Percentiles rank a stretch among this genome's conserved stretches.
Evolutionary conservation across 495 filamentous ascomycete genomes (phyloP).

Genomic region (Penicillium chermesinum): DNA sequence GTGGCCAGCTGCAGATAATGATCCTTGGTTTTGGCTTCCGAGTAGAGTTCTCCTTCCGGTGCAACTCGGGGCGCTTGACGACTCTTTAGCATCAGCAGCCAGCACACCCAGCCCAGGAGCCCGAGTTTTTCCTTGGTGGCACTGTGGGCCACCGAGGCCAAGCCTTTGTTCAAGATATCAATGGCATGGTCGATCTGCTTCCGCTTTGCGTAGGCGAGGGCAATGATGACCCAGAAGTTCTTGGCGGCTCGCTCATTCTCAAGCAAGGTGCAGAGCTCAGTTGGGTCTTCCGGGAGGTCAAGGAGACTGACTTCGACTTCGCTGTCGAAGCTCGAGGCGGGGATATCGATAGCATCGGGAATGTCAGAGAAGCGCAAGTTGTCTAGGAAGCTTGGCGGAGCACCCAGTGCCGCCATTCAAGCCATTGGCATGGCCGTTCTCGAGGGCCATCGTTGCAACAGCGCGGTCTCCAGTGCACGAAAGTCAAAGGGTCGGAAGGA

Average conservation of each 20-base stretch:
- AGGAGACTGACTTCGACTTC: slow-evolving; percentile 92
- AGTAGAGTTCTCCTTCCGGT: slow-evolving; percentile 54
- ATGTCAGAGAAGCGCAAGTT: slow-evolving; percentile 78
- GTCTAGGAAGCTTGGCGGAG: slow-evolving; percentile 16
- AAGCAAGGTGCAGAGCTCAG: slow-evolving; percentile 86
- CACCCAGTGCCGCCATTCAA: slow-evolving; percentile 27
- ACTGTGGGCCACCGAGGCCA: slow-evolving; percentile 64
- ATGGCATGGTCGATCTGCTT: slow-evolving; percentile 88
- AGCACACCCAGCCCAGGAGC: slow-evolving; percentile 78
- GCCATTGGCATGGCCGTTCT: slow-evolving; percentile 54
- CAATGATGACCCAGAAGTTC: slow-evolving; percentile 91
- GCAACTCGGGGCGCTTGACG: slow-evolving; percentile 78
- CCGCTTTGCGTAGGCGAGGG: slow-evolving; percentile 95
- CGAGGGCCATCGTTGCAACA: slow-evolving; percentile 44
- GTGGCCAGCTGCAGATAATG: slow-evolving; percentile 88
- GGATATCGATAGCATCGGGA: slow-evolving; percentile 82
- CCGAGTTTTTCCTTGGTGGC: slow-evolving; percentile 80
- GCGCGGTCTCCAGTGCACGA: slow-evolving; percentile 3
- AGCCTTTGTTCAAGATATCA: slow-evolving; percentile 81
- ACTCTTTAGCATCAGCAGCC: slow-evolving; percentile 89
- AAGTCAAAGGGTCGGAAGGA: slow-evolving; percentile 9
- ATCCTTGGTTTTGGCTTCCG: slow-evolving; percentile 85
- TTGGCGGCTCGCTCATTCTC: slow-evolving; percentile 86
- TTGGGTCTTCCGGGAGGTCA: slow-evolving; percentile 87
- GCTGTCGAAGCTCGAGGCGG: slow-evolving; percentile 71